These are phyloP conservation scores for Fusarium globosum DNA, from an alignment of 2,329 filamentous ascomycete genomes.

Conservation along the genomic window DNA sequence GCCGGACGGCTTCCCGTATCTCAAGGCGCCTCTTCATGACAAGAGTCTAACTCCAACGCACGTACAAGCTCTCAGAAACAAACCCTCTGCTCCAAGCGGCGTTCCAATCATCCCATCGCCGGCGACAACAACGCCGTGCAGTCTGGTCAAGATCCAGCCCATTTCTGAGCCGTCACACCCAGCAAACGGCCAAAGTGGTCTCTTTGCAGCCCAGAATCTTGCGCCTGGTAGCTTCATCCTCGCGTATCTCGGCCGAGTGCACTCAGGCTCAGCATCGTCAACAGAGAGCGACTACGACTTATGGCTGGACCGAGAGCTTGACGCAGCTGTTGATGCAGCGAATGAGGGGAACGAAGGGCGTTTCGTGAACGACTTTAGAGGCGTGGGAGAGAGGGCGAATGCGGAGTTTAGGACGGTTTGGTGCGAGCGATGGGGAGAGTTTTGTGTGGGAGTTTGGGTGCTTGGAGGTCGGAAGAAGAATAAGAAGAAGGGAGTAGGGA, in stretches of 20 bases:
- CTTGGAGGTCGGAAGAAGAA: constrained; percentile 46
- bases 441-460: constrained; percentile 69
- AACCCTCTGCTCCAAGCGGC: constrained; percentile 35
- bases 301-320: constrained; percentile 67
- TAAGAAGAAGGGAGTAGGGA: constrained; percentile 47
- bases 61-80: constrained; percentile 51
- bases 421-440: constrained; percentile 63
- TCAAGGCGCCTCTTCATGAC: constrained; percentile 61
- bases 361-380: constrained; percentile 75
- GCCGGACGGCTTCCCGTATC: constrained; percentile 65
- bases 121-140: constrained; percentile 56
- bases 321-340: constrained; percentile 70
- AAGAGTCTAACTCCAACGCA: constrained; percentile 58
- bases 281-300: constrained; percentile 68
- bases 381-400: constrained; percentile 64
- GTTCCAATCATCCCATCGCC: constrained; percentile 42
- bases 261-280: constrained; percentile 52
- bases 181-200: constrained; percentile 67
- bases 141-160: constrained; percentile 64
- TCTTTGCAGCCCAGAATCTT: constrained; percentile 68
- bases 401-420: constrained; percentile 70
- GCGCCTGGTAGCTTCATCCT: constrained; percentile 66
- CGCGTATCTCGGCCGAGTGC: constrained; percentile 71
- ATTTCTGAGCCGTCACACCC: constrained; percentile 66
- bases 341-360: constrained; percentile 70